phyloP scores from a whole-genome alignment of 2,329 filamentous ascomycete genomes.

The Beauveria sp. region DNA sequence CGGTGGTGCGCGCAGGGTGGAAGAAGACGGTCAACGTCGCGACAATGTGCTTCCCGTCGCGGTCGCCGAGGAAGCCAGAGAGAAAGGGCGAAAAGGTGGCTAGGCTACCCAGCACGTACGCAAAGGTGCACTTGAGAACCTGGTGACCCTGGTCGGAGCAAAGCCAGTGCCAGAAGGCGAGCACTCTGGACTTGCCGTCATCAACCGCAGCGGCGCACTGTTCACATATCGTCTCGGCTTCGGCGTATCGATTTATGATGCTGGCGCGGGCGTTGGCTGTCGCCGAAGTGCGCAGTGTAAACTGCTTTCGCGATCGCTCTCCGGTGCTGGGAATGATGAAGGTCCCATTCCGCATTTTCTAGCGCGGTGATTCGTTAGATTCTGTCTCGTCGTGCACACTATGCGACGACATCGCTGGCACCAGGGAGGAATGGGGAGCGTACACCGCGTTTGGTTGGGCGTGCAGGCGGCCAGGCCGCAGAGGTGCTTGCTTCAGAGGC shows the following conservation, averaged over 20 bases:
- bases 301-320: constrained; percentile 71
- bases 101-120: constrained; percentile 78
- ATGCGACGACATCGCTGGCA: neutral
- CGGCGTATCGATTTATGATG: constrained; percentile 10
- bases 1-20: constrained; percentile 76
- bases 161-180: constrained; percentile 49
- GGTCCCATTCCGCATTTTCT: constrained; percentile 76
- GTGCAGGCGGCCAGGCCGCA: constrained; percentile 9
- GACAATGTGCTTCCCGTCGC: constrained; percentile 90
- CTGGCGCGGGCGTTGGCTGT: constrained; percentile 21
- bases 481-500: constrained; percentile 5
- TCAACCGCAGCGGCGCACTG: constrained; percentile 12
- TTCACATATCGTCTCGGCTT: constrained; percentile 14
- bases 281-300: constrained; percentile 59
- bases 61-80: constrained; percentile 65
- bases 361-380: neutral
- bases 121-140: constrained; percentile 84
- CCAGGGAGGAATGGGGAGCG: neutral
- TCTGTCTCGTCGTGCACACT: too few species aligned
- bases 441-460: constrained; percentile 9
- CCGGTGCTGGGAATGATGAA: constrained; percentile 83
- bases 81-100: constrained; percentile 74
- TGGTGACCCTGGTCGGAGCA: constrained; percentile 67
- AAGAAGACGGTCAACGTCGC: constrained; percentile 94
- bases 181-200: constrained; percentile 25